Evolutionary conservation across 164 flowering plant genomes (phyloP), one percentile per base, ranked within the genome.

Genomic region (Nymphaea thermarum): DNA sequence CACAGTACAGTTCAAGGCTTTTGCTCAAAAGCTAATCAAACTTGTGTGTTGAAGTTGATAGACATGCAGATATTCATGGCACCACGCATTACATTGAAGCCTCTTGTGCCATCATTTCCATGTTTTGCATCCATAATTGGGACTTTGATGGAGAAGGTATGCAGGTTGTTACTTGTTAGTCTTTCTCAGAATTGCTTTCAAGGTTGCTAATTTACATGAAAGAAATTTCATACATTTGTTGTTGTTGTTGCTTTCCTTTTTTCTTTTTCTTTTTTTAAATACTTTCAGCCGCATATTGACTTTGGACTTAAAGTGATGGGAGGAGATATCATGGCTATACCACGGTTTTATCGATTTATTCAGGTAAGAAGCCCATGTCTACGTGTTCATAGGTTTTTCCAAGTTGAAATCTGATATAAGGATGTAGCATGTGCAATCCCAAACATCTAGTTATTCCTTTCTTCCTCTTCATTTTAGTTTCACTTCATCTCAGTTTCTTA

Each of bases 31-130:
- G 36, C 36, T 25, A 8, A 55, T 16, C 60, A 55, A 61, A 61
- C 63, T 61, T n/a, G 6, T 5, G 63, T 77, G 57, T 64, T 85
- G 11, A 45, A 94, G 98, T 72, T 91, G 44, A 82, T 91, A 70
- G 97, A 94, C 80, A 61, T 91, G 43, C 99, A 91, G 80, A 71
- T 88, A 72, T 86, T 75, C 77, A 75, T 74, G 15, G 64, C 85
- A 45, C 88, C 95, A 5, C 83, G 97, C 62, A 68, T 91, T 68
- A 71, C 86, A 66, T 71, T 91, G 80, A 87, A 82, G 76, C 98
- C 96, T 63, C 92, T 94, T 5, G 96, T 94, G 61, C 90, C 99
- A 5, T 74, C 87, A 15, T 88, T 94, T 72, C 99, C 99, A 65
- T 94, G 98, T 77, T 94, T 94, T 76, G 79, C 84, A 45, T 85